Evolutionary conservation across 208 protist genomes (phyloP), one percentile per base, ranked within the genome.

Genomic region (Herpetomonas samuelpessoai): DNA sequence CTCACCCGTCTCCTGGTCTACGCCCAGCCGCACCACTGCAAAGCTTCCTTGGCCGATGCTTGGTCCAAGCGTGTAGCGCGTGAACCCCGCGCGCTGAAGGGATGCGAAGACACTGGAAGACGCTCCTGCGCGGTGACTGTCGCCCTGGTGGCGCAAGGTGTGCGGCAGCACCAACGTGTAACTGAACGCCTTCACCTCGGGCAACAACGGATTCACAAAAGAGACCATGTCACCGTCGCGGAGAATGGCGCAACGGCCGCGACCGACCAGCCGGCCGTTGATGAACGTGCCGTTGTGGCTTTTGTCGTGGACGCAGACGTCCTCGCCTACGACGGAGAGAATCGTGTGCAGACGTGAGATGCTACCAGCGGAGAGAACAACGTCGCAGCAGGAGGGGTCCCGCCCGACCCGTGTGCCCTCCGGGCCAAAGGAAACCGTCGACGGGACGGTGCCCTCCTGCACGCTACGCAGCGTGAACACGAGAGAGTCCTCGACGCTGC

Each of bases 241-340:
- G 18, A 89, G 57, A 57, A 65, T 54, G 12, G 62, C 60, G 46
- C 49, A 67, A 9, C 69, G 70, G 4, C 71, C 75, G 2, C 64
- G 57, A 1, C 79, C 76, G n/a, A 90, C 68, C 0, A 52, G 67
- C 10, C 62, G 29, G 0, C 79, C 79, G 41, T 92, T 89, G 47
- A 92, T 65, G 46, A 86, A 92, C 0, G 86, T 90, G n/a, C 86
- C 86, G 61, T 90, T 92, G 55, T 68, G 69, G 54, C 77, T 87
- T 53, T 74, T 67, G 68, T 92, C 82, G 35, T 80, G 76, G 21
- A 88, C 74, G 30, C 73, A 88, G 10, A 93, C 77, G 3, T 83
- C 66, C 16, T 72, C 63, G 49, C 74, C 74, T 3, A 88, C 31
- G 19, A 76, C 71, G 54, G 71, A 90, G 30, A 83, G 62, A 0